These are phyloP conservation scores for Darksidea phi DNA, from an alignment of 495 filamentous ascomycete genomes.

Conservation along the genomic window DNA sequence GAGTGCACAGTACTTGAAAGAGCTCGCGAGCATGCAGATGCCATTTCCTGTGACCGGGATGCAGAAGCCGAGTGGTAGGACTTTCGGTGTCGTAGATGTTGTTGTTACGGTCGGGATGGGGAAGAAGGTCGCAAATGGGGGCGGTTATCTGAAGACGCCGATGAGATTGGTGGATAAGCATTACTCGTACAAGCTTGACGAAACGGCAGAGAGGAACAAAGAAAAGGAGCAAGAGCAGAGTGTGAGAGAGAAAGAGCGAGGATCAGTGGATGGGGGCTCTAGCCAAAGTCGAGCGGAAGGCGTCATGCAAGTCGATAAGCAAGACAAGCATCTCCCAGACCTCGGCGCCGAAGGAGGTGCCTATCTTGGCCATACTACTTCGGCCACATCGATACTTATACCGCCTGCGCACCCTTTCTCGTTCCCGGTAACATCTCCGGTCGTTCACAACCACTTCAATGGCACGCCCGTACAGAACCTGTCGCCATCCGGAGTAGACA, in stretches of 20 bases:
- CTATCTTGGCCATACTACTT: neutral
- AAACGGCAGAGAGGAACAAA: neutral
- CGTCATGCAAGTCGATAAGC: neutral
- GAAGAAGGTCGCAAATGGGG: slow-evolving; percentile 31
- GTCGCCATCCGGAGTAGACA: neutral
- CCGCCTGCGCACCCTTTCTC: neutral
- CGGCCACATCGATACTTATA: neutral
- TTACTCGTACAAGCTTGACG: slow-evolving; percentile 2
- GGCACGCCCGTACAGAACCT: neutral
- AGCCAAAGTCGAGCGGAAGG: neutral
- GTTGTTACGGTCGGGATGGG: slow-evolving; percentile 43
- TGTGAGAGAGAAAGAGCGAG: neutral
- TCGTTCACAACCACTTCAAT: neutral
- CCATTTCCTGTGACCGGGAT: slow-evolving; percentile 36
- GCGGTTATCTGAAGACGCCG: slow-evolving; percentile 34
- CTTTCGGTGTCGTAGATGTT: slow-evolving; percentile 48
- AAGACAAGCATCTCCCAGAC: neutral
- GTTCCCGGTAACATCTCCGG: neutral
- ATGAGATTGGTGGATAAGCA: slow-evolving; percentile 33
- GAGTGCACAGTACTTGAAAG: slow-evolving; percentile 44
- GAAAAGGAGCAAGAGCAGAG: neutral
- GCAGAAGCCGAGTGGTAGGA: slow-evolving; percentile 35
- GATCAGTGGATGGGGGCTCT: too few relatives aligned
- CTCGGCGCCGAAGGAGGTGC: slow-evolving; percentile 10
- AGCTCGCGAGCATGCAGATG: slow-evolving; percentile 41